Evolutionary conservation across 2,329 filamentous ascomycete species (phyloP), one percentile per base, ranked within the genome.

Genomic region (Hymenoscyphus occultus): DNA sequence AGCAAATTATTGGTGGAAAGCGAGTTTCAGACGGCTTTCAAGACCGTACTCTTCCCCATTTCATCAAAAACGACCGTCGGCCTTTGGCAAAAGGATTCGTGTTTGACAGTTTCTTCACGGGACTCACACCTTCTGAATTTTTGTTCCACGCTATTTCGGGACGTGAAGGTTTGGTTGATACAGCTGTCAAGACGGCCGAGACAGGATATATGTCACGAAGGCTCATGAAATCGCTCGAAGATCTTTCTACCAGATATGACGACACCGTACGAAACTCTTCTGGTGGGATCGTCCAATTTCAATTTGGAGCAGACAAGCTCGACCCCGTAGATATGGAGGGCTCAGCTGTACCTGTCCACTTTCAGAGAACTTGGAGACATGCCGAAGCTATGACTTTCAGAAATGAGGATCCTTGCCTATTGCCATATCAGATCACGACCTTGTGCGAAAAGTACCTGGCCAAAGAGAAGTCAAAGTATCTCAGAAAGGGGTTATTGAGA

Each of bases 311-410:
- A 39, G 95, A 99, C 74, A 93, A 94, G 69, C 82, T 99, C 39
- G 95, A 99, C 76, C 95, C 95, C 1, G 90, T 97, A 22, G 93
- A 98, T 75, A 99, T 99, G 94, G 95, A 99, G 77, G 95, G 93
- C 56, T 89, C 90, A 68, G 94, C 92, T 7, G 92, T 91, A 72
- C 95, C 95, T 4, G 95, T 99, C 60, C 86, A 97, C 74, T 97
- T 98, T 74, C 87, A 91, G 61, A 88, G 94, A 58, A 97, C 94
- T 0, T 98, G 92, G 82, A 92, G 87, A 19, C 94, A 98, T 74
- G 82, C 85, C 5, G 84, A 92, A 82, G 79, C 88, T 78, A 72
- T 88, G 5, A 97, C 93, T 0, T 95, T 91, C 84, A 83, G 90
- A 72, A 94, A 96, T 69, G 79, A 83, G 0, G 93, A 97, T 63